phyloP scores from a whole-genome alignment of 805 yeast species.

The Tetrapisispora fleetii region DNA sequence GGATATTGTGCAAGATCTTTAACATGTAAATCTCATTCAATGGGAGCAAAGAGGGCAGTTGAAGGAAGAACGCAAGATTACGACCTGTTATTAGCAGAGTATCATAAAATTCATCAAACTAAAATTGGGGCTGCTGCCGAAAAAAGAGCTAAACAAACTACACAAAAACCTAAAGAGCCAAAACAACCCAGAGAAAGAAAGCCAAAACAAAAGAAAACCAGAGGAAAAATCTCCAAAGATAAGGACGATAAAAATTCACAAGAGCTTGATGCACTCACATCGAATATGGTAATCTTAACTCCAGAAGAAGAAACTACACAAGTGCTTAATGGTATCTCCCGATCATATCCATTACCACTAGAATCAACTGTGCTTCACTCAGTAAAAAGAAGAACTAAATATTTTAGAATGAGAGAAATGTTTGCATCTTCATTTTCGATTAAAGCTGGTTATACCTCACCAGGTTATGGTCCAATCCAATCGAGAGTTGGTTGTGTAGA shows the following conservation, averaged over 20 bases:
- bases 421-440: slow-evolving; percentile 62
- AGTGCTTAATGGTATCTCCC: slow-evolving; percentile 79
- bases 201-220: slow-evolving; percentile 28
- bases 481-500: slow-evolving; percentile 65
- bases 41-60: slow-evolving; percentile 97
- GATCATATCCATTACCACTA: slow-evolving; percentile 73
- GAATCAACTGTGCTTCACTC: slow-evolving; percentile 69
- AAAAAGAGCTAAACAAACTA: slow-evolving; percentile 64
- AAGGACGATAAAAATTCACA: slow-evolving; percentile 1
- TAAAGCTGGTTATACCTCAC: slow-evolving; percentile 38
- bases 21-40: slow-evolving; percentile 95
- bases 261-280: not conserved
- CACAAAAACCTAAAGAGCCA: slow-evolving; percentile 24
- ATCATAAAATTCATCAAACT: slow-evolving; percentile 88
- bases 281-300: slow-evolving; percentile 37
- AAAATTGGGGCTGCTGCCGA: slow-evolving; percentile 75
- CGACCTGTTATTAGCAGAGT: slow-evolving; percentile 76
- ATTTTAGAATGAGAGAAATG: slow-evolving; percentile 86
- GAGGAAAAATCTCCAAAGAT: slow-evolving; percentile 12
- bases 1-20: slow-evolving; percentile 91
- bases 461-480: slow-evolving; percentile 44
- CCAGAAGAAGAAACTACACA: slow-evolving; percentile 91
- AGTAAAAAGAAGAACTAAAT: slow-evolving; percentile 56
- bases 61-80: slow-evolving; percentile 89
- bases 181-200: slow-evolving; percentile 22